Evolutionary conservation across 2,329 filamentous ascomycete species (phyloP), one percentile per base, ranked within the genome.

Genomic region (Dendrostoma leiphaemia): DNA sequence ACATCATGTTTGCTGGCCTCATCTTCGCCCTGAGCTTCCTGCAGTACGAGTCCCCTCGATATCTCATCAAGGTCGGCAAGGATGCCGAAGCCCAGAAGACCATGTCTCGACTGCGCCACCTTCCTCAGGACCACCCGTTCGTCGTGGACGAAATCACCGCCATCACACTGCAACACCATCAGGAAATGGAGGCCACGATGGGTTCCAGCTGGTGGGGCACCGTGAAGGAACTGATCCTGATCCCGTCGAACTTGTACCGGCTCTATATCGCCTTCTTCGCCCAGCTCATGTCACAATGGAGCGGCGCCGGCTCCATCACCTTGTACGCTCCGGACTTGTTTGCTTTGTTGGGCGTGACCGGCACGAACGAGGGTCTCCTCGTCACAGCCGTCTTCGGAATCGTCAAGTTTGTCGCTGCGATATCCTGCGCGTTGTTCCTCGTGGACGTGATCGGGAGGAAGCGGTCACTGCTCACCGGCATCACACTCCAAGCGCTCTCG

Each of bases 361-460:
- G 88, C 7, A 78, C 79, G 41, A 79, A 85, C 41, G 85, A 90
- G 67, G 83, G 83, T 51, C 80, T 91, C 0, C 83, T 91, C 34
- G 82, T 89, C 13, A 91, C 87, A 0, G 88, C 83, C 3, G 82
- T 93, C 48, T 91, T 92, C 51, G 89, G 89, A 40, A 80, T 91
- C 48, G 77, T 91, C 62, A 92, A 92, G 65, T 81, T 92, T 51
- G 66, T 82, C 6, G 79, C 85, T 0, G 82, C 86, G 13, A 66
- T 91, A 29, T 60, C 82, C 35, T 92, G 88, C 66, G 88, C 89
- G 0, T 77, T 91, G 49, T 90, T 92, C 78, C 79, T 92, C 8
- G 88, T 92, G 59, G 89, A 92, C 62, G 84, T 88, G 51, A 85
- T 92, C 60, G 89, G 89, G 4, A 85, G 89, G 55, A 91, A 91